phyloP scores from a whole-genome alignment of 345 rosid species.

The Dovyalis caffra region DNA sequence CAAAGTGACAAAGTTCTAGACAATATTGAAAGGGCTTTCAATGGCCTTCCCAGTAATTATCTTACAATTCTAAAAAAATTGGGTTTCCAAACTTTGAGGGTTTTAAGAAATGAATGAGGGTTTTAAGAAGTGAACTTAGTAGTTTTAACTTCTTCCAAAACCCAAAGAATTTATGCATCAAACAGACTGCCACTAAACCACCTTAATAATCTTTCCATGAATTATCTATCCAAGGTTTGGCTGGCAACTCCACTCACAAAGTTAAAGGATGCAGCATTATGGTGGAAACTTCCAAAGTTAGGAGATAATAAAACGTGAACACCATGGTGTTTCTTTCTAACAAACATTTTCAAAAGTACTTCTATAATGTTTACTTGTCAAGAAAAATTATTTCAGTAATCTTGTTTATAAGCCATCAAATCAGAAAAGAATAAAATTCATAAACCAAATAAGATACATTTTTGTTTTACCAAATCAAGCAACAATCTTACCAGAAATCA shows the following conservation, averaged over 20 bases:
- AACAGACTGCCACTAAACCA: neutral
- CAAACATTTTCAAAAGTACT: neutral
- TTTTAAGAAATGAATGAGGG: neutral
- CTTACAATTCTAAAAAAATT: neutral
- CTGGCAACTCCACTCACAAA: too few relatives aligned
- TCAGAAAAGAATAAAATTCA: neutral
- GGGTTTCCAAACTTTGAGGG: neutral
- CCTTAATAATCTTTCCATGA: too few relatives aligned
- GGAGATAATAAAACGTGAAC: too few relatives aligned
- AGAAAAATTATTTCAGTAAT: neutral
- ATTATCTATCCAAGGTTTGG: too few relatives aligned
- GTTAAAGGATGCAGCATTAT: too few relatives aligned
- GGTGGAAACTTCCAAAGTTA: too few relatives aligned
- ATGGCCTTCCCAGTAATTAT: neutral
- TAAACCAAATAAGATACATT: neutral
- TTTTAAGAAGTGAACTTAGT: neutral
- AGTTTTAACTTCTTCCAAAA: neutral
- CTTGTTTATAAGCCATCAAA: neutral
- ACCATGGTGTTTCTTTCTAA: neutral
- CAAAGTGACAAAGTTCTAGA: neutral
- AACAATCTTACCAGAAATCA: constrained; percentile 72
- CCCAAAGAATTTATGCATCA: neutral
- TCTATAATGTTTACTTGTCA: neutral
- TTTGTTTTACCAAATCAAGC: neutral
- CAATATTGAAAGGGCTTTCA: neutral